These are phyloP conservation scores for Capsella bursapastoris DNA, from an alignment of 345 rosid genomes.

Conservation along the genomic window DNA sequence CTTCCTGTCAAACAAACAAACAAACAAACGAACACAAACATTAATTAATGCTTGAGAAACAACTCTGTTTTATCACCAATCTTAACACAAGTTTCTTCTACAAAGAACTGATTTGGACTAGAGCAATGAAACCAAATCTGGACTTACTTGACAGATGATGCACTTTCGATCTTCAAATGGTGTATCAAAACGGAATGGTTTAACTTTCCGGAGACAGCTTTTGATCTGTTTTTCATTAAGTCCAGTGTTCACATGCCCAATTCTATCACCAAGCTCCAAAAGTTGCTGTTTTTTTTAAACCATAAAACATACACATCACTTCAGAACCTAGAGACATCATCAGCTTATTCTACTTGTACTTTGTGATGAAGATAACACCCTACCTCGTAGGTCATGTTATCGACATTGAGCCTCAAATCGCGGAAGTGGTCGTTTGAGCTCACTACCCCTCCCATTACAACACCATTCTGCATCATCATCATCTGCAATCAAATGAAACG, in stretches of 20 bases:
- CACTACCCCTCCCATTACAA: conserved; percentile 48
- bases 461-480: conserved; percentile 48
- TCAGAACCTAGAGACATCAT: not conserved
- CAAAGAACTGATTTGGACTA: not conserved
- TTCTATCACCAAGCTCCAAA: conserved; percentile 88
- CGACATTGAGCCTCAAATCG: conserved; percentile 50
- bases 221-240: conserved; percentile 75
- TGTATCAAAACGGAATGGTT: conserved; percentile 44
- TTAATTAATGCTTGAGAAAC: not conserved
- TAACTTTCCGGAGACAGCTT: conserved; percentile 63
- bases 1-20: conserved; percentile 61
- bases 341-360: not conserved
- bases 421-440: conserved; percentile 47
- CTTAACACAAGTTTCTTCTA: not conserved
- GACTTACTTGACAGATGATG: conserved; percentile 82
- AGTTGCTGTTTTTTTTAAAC: conserved; percentile 61
- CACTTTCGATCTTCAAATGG: conserved; percentile 69
- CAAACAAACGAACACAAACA: not conserved
- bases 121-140: not conserved
- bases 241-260: conserved; percentile 87
- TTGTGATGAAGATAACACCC: not conserved
- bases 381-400: conserved; percentile 55
- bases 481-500: conserved; percentile 30
- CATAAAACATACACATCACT: conserved; percentile 12
- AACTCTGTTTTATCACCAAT: not conserved